These are phyloP conservation scores for Reticulascus tulasneorum DNA, from an alignment of 2,329 filamentous ascomycete genomes.

Conservation along the genomic window DNA sequence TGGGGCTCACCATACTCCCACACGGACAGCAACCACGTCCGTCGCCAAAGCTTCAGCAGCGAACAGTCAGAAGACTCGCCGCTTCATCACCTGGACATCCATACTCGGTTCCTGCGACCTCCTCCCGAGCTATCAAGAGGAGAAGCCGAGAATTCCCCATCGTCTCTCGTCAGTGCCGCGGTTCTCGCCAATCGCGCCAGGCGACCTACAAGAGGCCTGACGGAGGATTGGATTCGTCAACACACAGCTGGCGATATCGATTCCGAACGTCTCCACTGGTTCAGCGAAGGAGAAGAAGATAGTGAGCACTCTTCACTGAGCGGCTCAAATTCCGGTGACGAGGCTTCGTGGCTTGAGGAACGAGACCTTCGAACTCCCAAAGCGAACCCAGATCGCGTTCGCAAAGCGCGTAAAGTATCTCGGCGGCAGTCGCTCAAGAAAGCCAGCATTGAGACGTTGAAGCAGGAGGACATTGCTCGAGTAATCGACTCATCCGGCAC, in stretches of 20 bases:
- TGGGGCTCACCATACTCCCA: slow-evolving; percentile 89
- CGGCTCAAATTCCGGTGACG: slow-evolving; percentile 54
- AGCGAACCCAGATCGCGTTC: slow-evolving; percentile 23
- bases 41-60: slow-evolving; percentile 52
- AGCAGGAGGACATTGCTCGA: slow-evolving; percentile 23
- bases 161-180: slow-evolving; percentile 46
- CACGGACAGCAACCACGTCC: slow-evolving; percentile 49
- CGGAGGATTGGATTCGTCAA: slow-evolving; percentile 82
- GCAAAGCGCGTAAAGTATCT: slow-evolving; percentile 22
- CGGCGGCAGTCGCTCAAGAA: slow-evolving; percentile 38
- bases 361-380: slow-evolving; percentile 45
- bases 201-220: slow-evolving; percentile 59
- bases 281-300: slow-evolving; percentile 40
- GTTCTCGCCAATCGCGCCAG: slow-evolving; percentile 61
- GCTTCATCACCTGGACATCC: slow-evolving; percentile 57
- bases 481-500: background rate
- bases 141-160: slow-evolving; percentile 29
- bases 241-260: slow-evolving; percentile 69
- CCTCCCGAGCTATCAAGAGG: slow-evolving; percentile 40
- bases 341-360: slow-evolving; percentile 45
- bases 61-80: slow-evolving; percentile 57
- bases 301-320: slow-evolving; percentile 75
- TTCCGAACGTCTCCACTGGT: slow-evolving; percentile 37
- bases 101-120: slow-evolving; percentile 59
- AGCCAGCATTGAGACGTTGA: slow-evolving; percentile 56